phyloP scores from a whole-genome alignment of 2,329 filamentous ascomycete species.

The Incumbomyces delicatus region DNA sequence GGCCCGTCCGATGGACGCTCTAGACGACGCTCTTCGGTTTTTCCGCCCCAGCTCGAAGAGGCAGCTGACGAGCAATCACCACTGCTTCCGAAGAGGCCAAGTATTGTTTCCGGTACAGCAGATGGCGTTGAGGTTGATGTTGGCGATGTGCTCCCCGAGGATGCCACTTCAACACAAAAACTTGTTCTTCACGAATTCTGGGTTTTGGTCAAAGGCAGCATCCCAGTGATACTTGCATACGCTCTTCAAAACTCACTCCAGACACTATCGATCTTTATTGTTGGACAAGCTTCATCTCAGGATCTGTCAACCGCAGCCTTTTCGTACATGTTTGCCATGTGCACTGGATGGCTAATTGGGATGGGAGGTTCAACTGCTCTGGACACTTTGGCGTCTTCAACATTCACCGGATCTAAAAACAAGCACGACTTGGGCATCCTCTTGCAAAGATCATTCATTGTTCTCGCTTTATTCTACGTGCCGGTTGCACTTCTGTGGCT shows the following conservation, averaged over 20 bases:
- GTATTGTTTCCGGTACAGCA: constrained; percentile 10
- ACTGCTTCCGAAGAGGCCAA: constrained; percentile 30
- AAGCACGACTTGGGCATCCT: constrained; percentile 70
- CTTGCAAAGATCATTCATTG: constrained; percentile 64
- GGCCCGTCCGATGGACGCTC: neutral
- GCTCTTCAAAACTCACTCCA: constrained; percentile 78
- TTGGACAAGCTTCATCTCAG: constrained; percentile 68
- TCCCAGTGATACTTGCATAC: constrained; percentile 76
- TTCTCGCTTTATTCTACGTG: constrained; percentile 62
- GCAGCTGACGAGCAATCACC: constrained; percentile 33
- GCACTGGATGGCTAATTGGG: constrained; percentile 76
- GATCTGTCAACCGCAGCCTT: constrained; percentile 74
- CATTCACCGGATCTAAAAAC: constrained; percentile 71
- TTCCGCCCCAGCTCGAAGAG: neutral
- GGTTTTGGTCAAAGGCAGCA: constrained; percentile 57
- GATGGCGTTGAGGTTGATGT: constrained; percentile 14
- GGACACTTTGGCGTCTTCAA: constrained; percentile 73
- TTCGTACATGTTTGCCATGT: constrained; percentile 90
- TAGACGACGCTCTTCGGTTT: neutral
- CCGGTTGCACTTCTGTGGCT: constrained; percentile 66
- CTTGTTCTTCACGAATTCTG: constrained; percentile 51
- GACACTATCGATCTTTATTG: constrained; percentile 70
- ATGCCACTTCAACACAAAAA: constrained; percentile 24
- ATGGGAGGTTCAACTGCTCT: constrained; percentile 78
- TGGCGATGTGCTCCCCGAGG: constrained; percentile 18